Evolutionary conservation across 306 rosid genomes (phyloP), one percentile per base, ranked within the genome.

Genomic region (Psophocarpus tetragonolobus): DNA sequence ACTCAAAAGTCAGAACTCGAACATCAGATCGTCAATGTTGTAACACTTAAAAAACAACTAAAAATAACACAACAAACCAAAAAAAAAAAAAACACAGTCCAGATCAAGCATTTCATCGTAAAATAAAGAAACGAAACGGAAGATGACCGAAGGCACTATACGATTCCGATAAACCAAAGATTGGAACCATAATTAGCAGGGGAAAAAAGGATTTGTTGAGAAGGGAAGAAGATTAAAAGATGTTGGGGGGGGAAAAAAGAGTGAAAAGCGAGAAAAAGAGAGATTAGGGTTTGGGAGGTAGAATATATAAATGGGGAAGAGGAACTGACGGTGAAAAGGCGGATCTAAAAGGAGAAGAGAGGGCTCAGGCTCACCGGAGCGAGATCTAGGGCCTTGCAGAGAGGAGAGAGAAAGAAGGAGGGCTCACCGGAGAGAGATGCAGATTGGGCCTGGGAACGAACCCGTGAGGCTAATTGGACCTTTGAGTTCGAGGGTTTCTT

Each of bases 401-500:
- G 70, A 36, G 6, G 76, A 71, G 75, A 51, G 80, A 20, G 74
- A 39, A 66, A 51, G 85, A 57, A 84, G 11, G 82, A 44, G 89
- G 79, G 48, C 30, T 81, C 61, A 50, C 76, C 58, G 86, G 80
- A 71, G 73, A 39, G 74, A 67, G 84, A 81, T 76, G 65, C 83
- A 85, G 89, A 88, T 95, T 92, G 97, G 97, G 97, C 97, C 92
- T 90, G 73, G 45, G 61, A 81, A 78, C 77, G 38, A 83, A 91
- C 97, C 97, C 96, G 96, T 68, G 78, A 89, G 77, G 83, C 87
- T 84, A 88, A 91, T 87, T 91, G 99, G 99, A 95, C 97, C 96
- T 84, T 42, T 15, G 68, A 58, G 38, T 65, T 82, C 69, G 68
- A 69, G 74, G 76, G 79, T 73, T 24, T 58, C 26, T 68, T 53